Percentiles rank a stretch among this genome's conserved stretches.
Conservation (phyloP, 2,329 filamentous ascomycete species). For the Phoma sp. region DNA sequence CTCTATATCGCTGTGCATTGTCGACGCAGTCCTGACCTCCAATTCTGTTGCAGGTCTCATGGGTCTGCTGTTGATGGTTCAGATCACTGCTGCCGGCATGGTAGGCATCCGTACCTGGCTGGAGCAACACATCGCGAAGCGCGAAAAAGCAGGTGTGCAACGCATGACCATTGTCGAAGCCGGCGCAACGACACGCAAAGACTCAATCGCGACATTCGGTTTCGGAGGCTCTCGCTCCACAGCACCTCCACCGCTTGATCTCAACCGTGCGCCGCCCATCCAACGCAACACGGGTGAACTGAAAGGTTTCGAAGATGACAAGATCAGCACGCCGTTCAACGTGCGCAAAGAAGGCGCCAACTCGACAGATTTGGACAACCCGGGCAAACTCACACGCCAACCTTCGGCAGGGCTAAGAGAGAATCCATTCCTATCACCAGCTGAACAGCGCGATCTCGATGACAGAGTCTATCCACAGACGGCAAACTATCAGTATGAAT, state of each 20-base stretch:
- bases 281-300: constrained; percentile 25
- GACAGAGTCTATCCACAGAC: constrained; percentile 17
- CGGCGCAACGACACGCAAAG: constrained; percentile 4
- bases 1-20: constrained; percentile 34
- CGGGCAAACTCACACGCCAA: constrained; percentile 1
- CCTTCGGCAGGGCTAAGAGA: background rate
- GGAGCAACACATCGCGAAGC: constrained; percentile 36
- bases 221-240: constrained; percentile 27
- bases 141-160: constrained; percentile 5
- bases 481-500: constrained; percentile 12
- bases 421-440: constrained; percentile 15
- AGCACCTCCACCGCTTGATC: constrained; percentile 9
- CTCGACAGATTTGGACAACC: background rate
- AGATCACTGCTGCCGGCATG: constrained; percentile 30
- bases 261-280: constrained; percentile 6
- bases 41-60: constrained; percentile 21
- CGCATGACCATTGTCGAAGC: constrained; percentile 1
- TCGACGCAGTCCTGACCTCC: constrained; percentile 35
- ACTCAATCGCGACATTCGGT: constrained; percentile 30
- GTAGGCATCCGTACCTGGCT: constrained; percentile 31
- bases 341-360: constrained; percentile 28
- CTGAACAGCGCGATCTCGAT: constrained; percentile 1
- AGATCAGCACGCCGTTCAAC: constrained; percentile 33
- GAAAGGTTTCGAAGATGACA: constrained; percentile 26
- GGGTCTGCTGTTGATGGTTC: constrained; percentile 27